Conservation (phyloP, 1,284 basidiomycete genomes). For the Ganoderma meredithae region DNA sequence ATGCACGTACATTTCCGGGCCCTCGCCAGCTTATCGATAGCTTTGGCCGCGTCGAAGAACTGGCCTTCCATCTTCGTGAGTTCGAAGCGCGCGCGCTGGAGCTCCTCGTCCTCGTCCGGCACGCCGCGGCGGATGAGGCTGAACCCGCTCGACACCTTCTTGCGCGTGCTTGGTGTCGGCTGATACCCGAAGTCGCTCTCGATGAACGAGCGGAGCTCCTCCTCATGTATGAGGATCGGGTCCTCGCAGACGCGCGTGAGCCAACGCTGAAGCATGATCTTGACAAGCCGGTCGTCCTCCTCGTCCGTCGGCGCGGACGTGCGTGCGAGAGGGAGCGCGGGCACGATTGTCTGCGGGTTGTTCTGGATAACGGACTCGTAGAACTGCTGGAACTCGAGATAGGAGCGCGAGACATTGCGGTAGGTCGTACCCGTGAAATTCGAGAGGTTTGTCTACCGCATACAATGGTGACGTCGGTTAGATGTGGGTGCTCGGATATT, state of each 20-base stretch:
- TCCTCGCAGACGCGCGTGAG: constrained; percentile 90
- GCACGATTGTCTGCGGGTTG: constrained; percentile 91
- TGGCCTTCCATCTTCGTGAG: constrained; percentile 89
- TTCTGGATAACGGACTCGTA: constrained; percentile 85
- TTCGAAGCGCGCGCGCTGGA: constrained; percentile 89
- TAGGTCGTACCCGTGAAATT: constrained; percentile 91
- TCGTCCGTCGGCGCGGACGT: constrained; percentile 95
- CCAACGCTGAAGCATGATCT: constrained; percentile 93
- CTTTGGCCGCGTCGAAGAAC: constrained; percentile 89
- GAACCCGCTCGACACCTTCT: constrained; percentile 74
- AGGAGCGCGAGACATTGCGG: constrained; percentile 90
- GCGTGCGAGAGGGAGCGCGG: constrained; percentile 89
- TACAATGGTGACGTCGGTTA: neutral
- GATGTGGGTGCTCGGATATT: neutral
- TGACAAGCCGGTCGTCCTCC: constrained; percentile 93
- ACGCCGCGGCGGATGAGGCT: constrained; percentile 73
- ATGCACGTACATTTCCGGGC: constrained; percentile 74
- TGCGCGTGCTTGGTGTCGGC: constrained; percentile 76
- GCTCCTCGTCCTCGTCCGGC: constrained; percentile 85
- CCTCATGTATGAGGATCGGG: constrained; percentile 84
- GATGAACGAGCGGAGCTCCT: constrained; percentile 91
- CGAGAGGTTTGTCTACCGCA: constrained; percentile 85
- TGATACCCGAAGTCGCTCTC: constrained; percentile 96
- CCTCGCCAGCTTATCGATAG: constrained; percentile 83
- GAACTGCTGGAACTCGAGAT: constrained; percentile 91